Conservation (phyloP, 305 asterid genomes). For the Fraxinus sp. region DNA sequence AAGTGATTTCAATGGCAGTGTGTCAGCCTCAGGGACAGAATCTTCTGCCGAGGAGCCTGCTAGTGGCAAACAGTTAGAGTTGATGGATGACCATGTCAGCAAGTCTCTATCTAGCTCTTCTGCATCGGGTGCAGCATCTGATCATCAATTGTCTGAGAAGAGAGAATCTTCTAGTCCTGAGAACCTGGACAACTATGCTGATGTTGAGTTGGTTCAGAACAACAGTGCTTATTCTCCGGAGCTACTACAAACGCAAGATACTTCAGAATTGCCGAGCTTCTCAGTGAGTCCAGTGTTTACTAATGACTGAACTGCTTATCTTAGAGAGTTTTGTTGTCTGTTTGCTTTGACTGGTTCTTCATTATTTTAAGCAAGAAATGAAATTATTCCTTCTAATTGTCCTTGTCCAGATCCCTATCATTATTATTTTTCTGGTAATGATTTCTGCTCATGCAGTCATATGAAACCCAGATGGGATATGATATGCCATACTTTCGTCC, state of each 20-base stretch:
- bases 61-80: slow-evolving; percentile 50
- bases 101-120: slow-evolving; percentile 72
- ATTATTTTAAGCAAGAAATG: neutral
- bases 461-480: slow-evolving; percentile 70
- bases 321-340: neutral
- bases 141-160: slow-evolving; percentile 47
- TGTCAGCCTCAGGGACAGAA: slow-evolving; percentile 52
- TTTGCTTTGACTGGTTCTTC: slow-evolving; percentile 10
- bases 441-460: slow-evolving; percentile 47
- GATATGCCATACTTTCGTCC: slow-evolving; percentile 71
- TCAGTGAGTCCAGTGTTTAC: slow-evolving; percentile 52
- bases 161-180: slow-evolving; percentile 49
- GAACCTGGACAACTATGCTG: slow-evolving; percentile 59
- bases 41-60: slow-evolving; percentile 53
- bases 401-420: neutral
- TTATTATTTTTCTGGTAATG: neutral
- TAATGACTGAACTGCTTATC: neutral
- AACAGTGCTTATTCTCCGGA: slow-evolving; percentile 58
- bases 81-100: slow-evolving; percentile 46
- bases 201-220: slow-evolving; percentile 64
- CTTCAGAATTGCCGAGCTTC: slow-evolving; percentile 68
- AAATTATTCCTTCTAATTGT: slow-evolving; percentile 12
- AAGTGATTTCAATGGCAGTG: slow-evolving; percentile 43
- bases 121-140: slow-evolving; percentile 51
- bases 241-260: slow-evolving; percentile 63